Conservation (phyloP, 495 filamentous ascomycete genomes). For the Eremomyces bilateralis region DNA sequence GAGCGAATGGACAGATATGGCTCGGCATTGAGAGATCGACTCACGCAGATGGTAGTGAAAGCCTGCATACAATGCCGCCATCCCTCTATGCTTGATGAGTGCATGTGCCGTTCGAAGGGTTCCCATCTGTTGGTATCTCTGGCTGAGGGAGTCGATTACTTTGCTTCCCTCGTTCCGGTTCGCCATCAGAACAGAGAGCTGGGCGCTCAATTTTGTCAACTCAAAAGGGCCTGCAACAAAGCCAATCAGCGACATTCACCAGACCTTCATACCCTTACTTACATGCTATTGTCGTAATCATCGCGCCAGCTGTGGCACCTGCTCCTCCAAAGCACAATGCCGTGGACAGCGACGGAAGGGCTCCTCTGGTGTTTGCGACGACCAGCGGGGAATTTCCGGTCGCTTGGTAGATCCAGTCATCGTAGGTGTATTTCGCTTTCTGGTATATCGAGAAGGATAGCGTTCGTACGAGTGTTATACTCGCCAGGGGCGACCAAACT, state of each 20-base stretch:
- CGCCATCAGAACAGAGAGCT: slow-evolving; percentile 68
- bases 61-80: slow-evolving; percentile 66
- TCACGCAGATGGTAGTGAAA: slow-evolving; percentile 62
- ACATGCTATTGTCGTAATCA: slow-evolving; percentile 75
- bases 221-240: slow-evolving; percentile 57
- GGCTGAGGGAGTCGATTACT: slow-evolving; percentile 34
- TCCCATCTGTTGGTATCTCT: slow-evolving; percentile 54
- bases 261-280: slow-evolving; percentile 16
- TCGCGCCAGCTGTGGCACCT: slow-evolving; percentile 57
- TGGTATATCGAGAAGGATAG: slow-evolving; percentile 90
- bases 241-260: slow-evolving; percentile 5
- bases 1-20: too few species aligned
- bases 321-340: slow-evolving; percentile 55
- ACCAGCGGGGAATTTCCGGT: slow-evolving; percentile 49
- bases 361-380: slow-evolving; percentile 46
- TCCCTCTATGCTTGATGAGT: slow-evolving; percentile 58
- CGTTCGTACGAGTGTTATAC: slow-evolving; percentile 74
- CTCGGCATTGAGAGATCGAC: too few species aligned
- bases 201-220: slow-evolving; percentile 78
- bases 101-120: slow-evolving; percentile 59
- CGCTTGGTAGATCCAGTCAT: slow-evolving; percentile 34
- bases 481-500: slow-evolving; percentile 57
- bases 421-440: slow-evolving; percentile 54
- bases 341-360: slow-evolving; percentile 44
- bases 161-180: slow-evolving; percentile 33